Evolutionary conservation across 805 yeast genomes (phyloP).

Genomic region (Yamadazyma ubonensis): DNA sequence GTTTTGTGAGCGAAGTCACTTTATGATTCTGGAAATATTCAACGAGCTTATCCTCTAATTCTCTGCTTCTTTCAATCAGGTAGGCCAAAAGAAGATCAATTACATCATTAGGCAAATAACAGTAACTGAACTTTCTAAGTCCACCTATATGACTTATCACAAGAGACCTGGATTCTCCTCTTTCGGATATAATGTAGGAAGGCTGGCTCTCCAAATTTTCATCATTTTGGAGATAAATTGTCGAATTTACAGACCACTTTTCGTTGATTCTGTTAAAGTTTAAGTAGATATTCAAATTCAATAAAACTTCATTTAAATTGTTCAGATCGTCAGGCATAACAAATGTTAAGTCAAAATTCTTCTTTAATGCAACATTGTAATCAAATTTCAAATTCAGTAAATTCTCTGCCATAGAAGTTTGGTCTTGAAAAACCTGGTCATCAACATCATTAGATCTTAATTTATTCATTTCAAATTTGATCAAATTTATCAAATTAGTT

Average conservation of each 20-base stretch:
- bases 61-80: slow-evolving; percentile 16
- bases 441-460: background rate
- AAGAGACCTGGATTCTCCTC: slow-evolving; percentile 25
- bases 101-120: slow-evolving; percentile 34
- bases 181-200: slow-evolving; percentile 30
- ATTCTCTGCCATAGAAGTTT: background rate
- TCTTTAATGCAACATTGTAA: slow-evolving; percentile 29
- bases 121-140: slow-evolving; percentile 38
- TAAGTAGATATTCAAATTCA: slow-evolving; percentile 36
- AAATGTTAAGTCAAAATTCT: slow-evolving; percentile 35
- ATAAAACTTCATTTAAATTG: slow-evolving; percentile 30
- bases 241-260: slow-evolving; percentile 17
- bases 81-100: slow-evolving; percentile 23
- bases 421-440: slow-evolving; percentile 5
- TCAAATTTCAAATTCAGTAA: slow-evolving; percentile 26
- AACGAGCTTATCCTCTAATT: slow-evolving; percentile 15
- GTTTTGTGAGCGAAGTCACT: slow-evolving; percentile 24
- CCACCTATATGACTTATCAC: slow-evolving; percentile 41
- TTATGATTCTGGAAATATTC: slow-evolving; percentile 18
- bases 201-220: slow-evolving; percentile 23
- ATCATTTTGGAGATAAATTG: slow-evolving; percentile 23
- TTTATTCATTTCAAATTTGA: slow-evolving; percentile 19
- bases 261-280: slow-evolving; percentile 6
- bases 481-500: slow-evolving; percentile 30
- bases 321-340: slow-evolving; percentile 35